phyloP scores from a whole-genome alignment of 2,329 filamentous ascomycete species.

The Capronia coronata region DNA sequence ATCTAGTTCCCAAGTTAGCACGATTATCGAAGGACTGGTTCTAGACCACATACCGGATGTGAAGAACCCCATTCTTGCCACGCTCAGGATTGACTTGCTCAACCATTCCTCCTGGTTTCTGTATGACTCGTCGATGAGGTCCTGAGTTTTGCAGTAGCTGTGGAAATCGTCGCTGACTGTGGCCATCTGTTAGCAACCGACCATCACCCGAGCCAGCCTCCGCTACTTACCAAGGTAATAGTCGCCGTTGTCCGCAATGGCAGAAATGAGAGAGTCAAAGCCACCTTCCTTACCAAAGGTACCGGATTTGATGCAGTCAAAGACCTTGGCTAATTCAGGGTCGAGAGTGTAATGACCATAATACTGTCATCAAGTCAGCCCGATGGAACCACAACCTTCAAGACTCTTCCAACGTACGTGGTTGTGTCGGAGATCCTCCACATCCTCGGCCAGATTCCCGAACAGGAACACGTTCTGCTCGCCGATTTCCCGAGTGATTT shows the following conservation, averaged over 20 bases:
- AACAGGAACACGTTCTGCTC: constrained; percentile 99
- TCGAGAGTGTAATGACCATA: constrained; percentile 83
- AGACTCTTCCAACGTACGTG: constrained; percentile 46
- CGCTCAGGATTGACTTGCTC: constrained; percentile 79
- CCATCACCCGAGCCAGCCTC: background rate
- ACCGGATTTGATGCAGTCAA: constrained; percentile 70
- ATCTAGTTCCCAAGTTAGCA: constrained; percentile 44
- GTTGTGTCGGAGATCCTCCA: constrained; percentile 86
- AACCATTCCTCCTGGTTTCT: constrained; percentile 89
- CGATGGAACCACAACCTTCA: background rate
- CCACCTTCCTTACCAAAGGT: constrained; percentile 72
- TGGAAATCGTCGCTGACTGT: constrained; percentile 89
- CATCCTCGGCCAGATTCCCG: constrained; percentile 89
- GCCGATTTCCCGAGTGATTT: constrained; percentile 94
- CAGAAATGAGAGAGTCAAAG: constrained; percentile 76
- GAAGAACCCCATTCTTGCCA: constrained; percentile 96
- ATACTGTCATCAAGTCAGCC: constrained; percentile 35
- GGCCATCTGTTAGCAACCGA: background rate
- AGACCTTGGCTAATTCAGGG: constrained; percentile 69
- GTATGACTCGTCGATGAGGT: constrained; percentile 85
- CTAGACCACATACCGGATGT: constrained; percentile 55
- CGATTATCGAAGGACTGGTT: no score
- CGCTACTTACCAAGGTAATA: constrained; percentile 65
- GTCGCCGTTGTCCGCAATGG: constrained; percentile 87
- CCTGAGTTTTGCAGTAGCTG: constrained; percentile 86